phyloP scores from a whole-genome alignment of 2,329 filamentous ascomycete species.

The Didymella segeticola region DNA sequence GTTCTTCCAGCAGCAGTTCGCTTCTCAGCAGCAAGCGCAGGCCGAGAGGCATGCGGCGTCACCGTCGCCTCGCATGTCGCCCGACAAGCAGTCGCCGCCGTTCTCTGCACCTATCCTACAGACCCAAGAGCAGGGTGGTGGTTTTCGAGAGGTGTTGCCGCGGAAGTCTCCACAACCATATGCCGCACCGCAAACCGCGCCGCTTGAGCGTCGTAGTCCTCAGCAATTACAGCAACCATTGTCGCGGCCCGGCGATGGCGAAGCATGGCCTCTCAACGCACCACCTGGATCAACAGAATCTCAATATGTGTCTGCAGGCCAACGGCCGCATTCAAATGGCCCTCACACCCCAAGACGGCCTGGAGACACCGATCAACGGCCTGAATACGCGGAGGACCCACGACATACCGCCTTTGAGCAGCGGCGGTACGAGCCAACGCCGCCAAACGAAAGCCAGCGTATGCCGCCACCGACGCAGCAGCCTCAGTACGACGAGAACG shows the following conservation, averaged over 20 bases:
- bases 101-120: conserved; percentile 15
- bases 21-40: conserved; percentile 41
- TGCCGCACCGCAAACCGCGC: conserved; percentile 20
- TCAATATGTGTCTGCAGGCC: conserved; percentile 28
- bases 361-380: conserved; percentile 12
- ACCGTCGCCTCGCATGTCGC: conserved; percentile 39
- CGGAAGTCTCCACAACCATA: conserved; percentile 40
- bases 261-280: conserved; percentile 34
- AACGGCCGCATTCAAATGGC: conserved; percentile 32
- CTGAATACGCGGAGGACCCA: conserved; percentile 4
- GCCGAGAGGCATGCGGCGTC: conserved; percentile 40
- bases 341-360: conserved; percentile 33
- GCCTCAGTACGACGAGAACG: conserved; percentile 29
- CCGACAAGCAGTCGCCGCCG: conserved; percentile 31
- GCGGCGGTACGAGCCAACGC: conserved; percentile 10
- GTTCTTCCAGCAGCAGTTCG: conserved; percentile 44
- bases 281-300: conserved; percentile 35
- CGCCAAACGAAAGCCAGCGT: conserved; percentile 8
- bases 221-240: conserved; percentile 33
- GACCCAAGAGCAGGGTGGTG: conserved; percentile 29
- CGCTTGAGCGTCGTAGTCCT: conserved; percentile 17
- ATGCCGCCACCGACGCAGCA: conserved; percentile 5
- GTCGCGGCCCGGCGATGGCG: conserved; percentile 26
- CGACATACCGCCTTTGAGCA: conserved; percentile 16
- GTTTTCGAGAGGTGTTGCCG: conserved; percentile 46